Conservation (phyloP, 2,329 filamentous ascomycete genomes). For the Allantophomopsis lycopodina region DNA sequence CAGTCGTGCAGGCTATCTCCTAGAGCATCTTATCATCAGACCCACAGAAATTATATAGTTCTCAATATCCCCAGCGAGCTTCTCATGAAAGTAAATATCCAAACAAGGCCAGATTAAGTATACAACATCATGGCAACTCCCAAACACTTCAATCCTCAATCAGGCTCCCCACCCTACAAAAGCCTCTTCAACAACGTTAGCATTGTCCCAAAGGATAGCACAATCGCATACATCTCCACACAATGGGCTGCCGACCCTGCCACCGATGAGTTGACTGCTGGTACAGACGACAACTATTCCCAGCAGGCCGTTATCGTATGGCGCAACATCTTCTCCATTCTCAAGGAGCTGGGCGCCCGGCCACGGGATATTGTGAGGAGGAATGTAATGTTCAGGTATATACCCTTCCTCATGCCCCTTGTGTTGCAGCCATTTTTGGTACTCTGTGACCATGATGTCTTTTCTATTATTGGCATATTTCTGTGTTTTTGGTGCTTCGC, state of each 20-base stretch:
- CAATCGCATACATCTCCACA: slow-evolving; percentile 5
- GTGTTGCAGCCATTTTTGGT: too few species aligned
- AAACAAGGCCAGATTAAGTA: too few species aligned
- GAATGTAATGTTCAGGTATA: slow-evolving; percentile 3
- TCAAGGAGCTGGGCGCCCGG: slow-evolving; percentile 4
- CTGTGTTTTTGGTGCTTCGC: too few species aligned
- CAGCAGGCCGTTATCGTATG: slow-evolving; percentile 4
- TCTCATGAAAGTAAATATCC: too few species aligned
- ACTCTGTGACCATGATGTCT: too few species aligned
- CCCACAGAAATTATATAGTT: too few species aligned
- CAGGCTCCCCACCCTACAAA: slow-evolving; percentile 2
- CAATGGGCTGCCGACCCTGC: slow-evolving; percentile 6
- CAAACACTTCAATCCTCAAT: slow-evolving; percentile 4
- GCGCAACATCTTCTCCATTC: slow-evolving; percentile 2
- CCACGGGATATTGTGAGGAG: slow-evolving; percentile 4
- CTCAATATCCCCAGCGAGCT: too few species aligned
- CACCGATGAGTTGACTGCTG: slow-evolving; percentile 3
- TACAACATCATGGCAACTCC: not conserved
- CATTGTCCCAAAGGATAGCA: slow-evolving; percentile 4
- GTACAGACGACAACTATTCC: slow-evolving; percentile 1
- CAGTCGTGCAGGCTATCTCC: too few species aligned
- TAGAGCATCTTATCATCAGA: too few species aligned
- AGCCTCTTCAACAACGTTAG: slow-evolving; percentile 3
- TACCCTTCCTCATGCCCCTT: not conserved
- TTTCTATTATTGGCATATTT: too few species aligned